Evolutionary conservation across 371 early-diverging fungal species (phyloP).

Genomic region (Gilbertella persicaria): DNA sequence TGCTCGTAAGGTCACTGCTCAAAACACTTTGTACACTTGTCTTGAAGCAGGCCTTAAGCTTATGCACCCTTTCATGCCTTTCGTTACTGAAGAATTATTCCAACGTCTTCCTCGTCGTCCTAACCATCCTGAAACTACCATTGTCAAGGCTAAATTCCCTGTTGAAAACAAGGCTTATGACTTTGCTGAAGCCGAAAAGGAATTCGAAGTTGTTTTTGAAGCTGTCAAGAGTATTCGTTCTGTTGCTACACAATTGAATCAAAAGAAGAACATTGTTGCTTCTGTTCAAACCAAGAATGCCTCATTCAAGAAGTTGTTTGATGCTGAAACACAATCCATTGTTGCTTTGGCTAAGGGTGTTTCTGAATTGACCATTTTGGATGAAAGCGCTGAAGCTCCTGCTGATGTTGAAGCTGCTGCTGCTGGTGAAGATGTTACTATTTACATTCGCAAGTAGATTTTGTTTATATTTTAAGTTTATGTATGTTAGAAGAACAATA

Average conservation of each 20-base stretch:
- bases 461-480: too few species aligned
- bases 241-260: constrained; percentile 45
- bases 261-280: constrained; percentile 42
- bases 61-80: constrained; percentile 99
- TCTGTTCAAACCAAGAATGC: constrained; percentile 32
- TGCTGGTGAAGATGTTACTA: constrained; percentile 33
- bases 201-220: constrained; percentile 80
- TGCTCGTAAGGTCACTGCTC: constrained; percentile 63
- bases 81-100: constrained; percentile 98
- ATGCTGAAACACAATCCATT: constrained; percentile 57
- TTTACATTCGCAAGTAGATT: constrained; percentile 34
- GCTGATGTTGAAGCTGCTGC: constrained; percentile 68
- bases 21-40: constrained; percentile 90
- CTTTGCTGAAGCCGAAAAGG: constrained; percentile 63
- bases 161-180: constrained; percentile 51
- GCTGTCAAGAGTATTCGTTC: constrained; percentile 79
- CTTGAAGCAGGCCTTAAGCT: constrained; percentile 92
- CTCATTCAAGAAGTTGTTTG: constrained; percentile 28
- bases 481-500: not conserved
- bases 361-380: constrained; percentile 57
- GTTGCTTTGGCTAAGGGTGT: constrained; percentile 76
- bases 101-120: constrained; percentile 87
- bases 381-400: constrained; percentile 54
- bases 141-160: constrained; percentile 73
- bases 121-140: constrained; percentile 59